A percentile compares a stretch with the other conserved stretches of the same genome.
These are phyloP conservation scores for carrot (Daucus carota) DNA, from an alignment of 129 eudicot species.

Conservation along the genomic window DH1_v3.0 NC_030386.2:38034001-38034500, in stretches of 20 bases:
- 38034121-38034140: constrained; percentile 9
- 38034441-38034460: not conserved
- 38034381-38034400: constrained; percentile 52
- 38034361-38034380: constrained; percentile 86
- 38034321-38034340: constrained; percentile 96
- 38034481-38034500: constrained; percentile 69
- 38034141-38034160: not conserved
- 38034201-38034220: constrained; percentile 83
- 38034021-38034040: constrained; percentile 87
- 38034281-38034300: constrained; percentile 73
- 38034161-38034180: not conserved
- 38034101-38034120: constrained; percentile 97
- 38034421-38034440: not conserved
- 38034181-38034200: not conserved
- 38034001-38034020: constrained; percentile 63
- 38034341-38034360: constrained; percentile 83
- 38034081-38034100: constrained; percentile 94
- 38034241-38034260: constrained; percentile 58
- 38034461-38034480: constrained; percentile 60
- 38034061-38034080: constrained; percentile 99
- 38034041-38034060: constrained; percentile 88
- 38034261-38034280: constrained; percentile 80
- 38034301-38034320: constrained; percentile 98
- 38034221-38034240: constrained; percentile 92
- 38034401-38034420: not conserved